Evolutionary conservation across 2,329 filamentous ascomycete species (phyloP).

Genomic region (Cyphellophora attinorum): DNA sequence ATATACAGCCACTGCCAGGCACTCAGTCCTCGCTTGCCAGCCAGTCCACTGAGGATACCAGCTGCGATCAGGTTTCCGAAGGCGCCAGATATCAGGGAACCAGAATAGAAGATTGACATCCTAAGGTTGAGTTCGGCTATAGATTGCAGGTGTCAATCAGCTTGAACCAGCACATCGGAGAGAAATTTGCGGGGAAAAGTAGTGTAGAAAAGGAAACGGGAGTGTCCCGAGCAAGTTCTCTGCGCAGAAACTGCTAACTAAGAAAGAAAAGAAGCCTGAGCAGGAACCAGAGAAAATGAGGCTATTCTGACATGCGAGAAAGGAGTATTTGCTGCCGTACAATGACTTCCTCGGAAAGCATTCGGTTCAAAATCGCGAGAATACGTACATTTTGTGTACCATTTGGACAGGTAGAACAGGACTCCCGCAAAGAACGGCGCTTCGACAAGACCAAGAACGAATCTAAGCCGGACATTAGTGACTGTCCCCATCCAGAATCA

Average conservation of each 20-base stretch:
- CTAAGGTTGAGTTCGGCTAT: constrained; percentile 39
- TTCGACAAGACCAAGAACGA: constrained; percentile 20
- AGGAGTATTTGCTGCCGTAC: no score
- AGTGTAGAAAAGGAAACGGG: no score
- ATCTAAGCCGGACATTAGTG: neutral
- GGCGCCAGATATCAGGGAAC: constrained; percentile 38
- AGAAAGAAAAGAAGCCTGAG: no score
- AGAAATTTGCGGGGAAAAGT: no score
- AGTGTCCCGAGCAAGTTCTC: no score
- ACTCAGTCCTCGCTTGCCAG: constrained; percentile 23
- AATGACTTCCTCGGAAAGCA: no score
- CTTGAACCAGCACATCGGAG: no score
- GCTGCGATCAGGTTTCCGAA: constrained; percentile 48
- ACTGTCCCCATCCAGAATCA: constrained; percentile 31
- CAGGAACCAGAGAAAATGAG: no score
- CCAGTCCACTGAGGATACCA: constrained; percentile 33
- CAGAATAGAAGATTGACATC: constrained; percentile 44
- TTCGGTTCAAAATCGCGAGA: constrained; percentile 32
- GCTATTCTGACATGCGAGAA: no score
- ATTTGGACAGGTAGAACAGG: constrained; percentile 41
- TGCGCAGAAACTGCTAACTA: no score
- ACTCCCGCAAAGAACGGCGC: constrained; percentile 37
- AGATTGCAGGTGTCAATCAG: no score
- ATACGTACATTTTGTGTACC: constrained; percentile 48
- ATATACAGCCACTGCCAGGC: constrained; percentile 33